phyloP scores from a whole-genome alignment of 2,329 filamentous ascomycete genomes.

The Microdochium paspali region DNA sequence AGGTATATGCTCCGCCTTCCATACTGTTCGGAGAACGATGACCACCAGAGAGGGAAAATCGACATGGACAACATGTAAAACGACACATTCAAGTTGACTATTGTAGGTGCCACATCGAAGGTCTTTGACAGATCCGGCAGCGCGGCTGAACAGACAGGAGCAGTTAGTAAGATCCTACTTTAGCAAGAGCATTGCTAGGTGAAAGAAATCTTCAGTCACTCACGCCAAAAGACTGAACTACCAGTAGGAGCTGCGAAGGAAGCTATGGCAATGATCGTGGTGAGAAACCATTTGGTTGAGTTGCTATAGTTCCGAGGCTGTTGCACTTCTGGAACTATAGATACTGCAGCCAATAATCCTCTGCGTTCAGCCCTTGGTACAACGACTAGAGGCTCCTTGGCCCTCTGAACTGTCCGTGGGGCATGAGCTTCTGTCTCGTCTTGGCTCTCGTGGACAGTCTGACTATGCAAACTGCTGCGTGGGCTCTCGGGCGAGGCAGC shows the following conservation, averaged over 20 bases:
- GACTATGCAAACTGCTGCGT: not conserved
- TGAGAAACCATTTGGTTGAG: not conserved
- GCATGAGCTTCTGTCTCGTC: not conserved
- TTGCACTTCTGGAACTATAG: not conserved
- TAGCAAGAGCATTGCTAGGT: too few relatives aligned
- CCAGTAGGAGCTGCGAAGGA: not conserved
- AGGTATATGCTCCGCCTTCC: slow-evolving; percentile 68
- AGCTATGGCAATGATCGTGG: not conserved
- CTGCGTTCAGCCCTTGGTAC: not conserved
- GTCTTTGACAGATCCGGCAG: slow-evolving; percentile 50
- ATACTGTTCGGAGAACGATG: slow-evolving; percentile 59
- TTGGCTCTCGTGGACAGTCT: not conserved
- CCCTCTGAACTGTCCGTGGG: not conserved
- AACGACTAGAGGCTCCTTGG: not conserved
- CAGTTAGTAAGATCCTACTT: not conserved
- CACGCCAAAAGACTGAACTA: not conserved
- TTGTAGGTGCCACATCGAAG: slow-evolving; percentile 50
- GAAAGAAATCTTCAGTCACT: too few relatives aligned
- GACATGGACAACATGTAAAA: slow-evolving; percentile 73
- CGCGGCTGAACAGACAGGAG: slow-evolving; percentile 38
- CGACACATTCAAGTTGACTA: slow-evolving; percentile 63
- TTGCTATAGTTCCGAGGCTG: not conserved
- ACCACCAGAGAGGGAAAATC: slow-evolving; percentile 78
- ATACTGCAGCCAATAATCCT: not conserved
- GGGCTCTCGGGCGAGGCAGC: not conserved